Evolutionary conservation across 148 eudicot species (phyloP).

Genomic region (Fagopyrum homotropicum): DNA sequence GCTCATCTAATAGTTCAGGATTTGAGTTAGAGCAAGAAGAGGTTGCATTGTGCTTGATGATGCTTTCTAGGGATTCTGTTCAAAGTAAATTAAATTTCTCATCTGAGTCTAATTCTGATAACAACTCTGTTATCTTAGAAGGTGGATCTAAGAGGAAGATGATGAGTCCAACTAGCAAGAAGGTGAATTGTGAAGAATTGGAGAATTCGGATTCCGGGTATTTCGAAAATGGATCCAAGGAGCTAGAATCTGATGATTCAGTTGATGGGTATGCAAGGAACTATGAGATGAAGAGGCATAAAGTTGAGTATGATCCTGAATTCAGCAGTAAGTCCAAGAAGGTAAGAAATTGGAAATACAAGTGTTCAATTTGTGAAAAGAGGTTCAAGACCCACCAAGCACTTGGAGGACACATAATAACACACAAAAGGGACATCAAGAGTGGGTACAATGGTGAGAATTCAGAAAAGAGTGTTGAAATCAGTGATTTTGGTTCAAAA

Average conservation of each 20-base stretch:
- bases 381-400: conserved; percentile 52
- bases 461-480: background rate
- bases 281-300: background rate
- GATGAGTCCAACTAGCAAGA: conserved; percentile 16
- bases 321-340: background rate
- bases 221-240: conserved; percentile 52
- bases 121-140: conserved; percentile 63
- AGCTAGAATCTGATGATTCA: conserved; percentile 69
- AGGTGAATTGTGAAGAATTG: conserved; percentile 25
- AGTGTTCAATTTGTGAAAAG: conserved; percentile 45
- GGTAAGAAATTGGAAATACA: conserved; percentile 25
- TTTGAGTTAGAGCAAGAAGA: conserved; percentile 77
- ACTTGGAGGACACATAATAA: conserved; percentile 57
- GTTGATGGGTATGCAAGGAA: conserved; percentile 43
- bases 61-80: conserved; percentile 67
- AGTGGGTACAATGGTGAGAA: background rate
- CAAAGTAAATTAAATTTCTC: conserved; percentile 20
- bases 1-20: conserved; percentile 20
- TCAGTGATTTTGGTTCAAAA: background rate
- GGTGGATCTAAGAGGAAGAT: conserved; percentile 37
- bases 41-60: conserved; percentile 80
- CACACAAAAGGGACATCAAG: conserved; percentile 31
- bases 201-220: conserved; percentile 78
- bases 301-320: background rate
- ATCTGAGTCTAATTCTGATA: conserved; percentile 59